Base-by-base conservation (phyloP, 2,329 filamentous ascomycete species). In the Didymella glomerata region DNA sequence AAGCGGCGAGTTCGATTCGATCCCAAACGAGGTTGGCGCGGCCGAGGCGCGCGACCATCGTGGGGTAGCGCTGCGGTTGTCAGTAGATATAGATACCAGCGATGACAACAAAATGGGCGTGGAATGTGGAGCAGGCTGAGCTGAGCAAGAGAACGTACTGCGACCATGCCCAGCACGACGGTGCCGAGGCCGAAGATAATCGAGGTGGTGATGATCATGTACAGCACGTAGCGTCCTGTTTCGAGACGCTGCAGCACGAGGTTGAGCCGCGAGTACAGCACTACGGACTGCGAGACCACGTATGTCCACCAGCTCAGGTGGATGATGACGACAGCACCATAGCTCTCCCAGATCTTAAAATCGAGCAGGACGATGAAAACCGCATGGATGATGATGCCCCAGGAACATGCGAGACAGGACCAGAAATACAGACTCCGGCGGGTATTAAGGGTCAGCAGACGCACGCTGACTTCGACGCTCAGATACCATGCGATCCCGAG, bases 231-330 rank as follows among this genome's bases (percentile, higher is more conserved):
- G 4, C 77, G 60, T 2, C 58, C 52, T 3, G 48, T 62, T 59
- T 55, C 72, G 66, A 25, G 42, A 10, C 77, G 73, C 10, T 62
- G 56, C 4, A 86, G 68, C 5, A 89, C 80, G 1, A 89, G 77
- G 66, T 87, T 84, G 1, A 88, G 78, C 4, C 86, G 80, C 2
- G 85, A 88, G 74, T 86, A 89, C 0, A 89, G 76, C 0, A 88
- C 85, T 11, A 88, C 57, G 0, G 82, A 82, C 68, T 87, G 85
- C 0, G 85, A 84, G 0, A 85, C 86, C 0, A 88, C 83, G 81
- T 86, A 86, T 2, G 75, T 67, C 69, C 82, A 83, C 83, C 86
- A 84, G 6, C 83, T 84, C 1, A 88, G 56, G n/a, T 78, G 79
- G 57, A 88, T 66, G 54, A 78, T 72, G 44, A 80, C 77, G 40